Base-by-base conservation (phyloP, 164 flowering plant genomes). In the Macadamia tetraphylla region DNA sequence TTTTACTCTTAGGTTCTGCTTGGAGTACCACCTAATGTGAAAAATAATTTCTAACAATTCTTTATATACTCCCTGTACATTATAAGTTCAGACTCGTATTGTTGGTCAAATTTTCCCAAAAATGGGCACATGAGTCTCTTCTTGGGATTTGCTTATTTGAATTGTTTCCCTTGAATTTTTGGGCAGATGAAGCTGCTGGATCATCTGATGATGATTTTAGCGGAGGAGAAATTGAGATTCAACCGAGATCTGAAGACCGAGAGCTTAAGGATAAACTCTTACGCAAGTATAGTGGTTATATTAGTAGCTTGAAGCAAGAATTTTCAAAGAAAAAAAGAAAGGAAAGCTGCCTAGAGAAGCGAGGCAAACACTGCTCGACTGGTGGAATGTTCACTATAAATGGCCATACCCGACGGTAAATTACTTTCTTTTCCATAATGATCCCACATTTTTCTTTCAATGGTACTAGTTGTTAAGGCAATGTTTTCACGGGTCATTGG, bases 361-460 rank as follows among this genome's bases (percentile, higher is more conserved):
- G 9, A 80, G 85, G 67, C 86, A 83, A 73, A 72, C 70, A 23
- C 81, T 88, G 32, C 86, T 86, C 14, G 80, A 82, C 49, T 88
- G 93, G 93, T 88, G 93, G 93, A 84, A 72, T 63, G n/a, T 81
- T 64, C 90, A 88, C 71, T 78, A 80, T 66, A 86, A 84, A 66
- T 88, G 90, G 93, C 93, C 93, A 10, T 88, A 88, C 65, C 93
- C 93, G 8, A 85, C 90, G 64, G 93, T 88, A 78, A 60, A 59
- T 35, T 35, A 35, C 23, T 23, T 35, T 35, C 40, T 35, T 5
- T 35, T 2, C 40, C 40, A 35, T 35, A 5, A 35, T 5, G 40
- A 23, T 23, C 40, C 40, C 40, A 35, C 3, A 2, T 35, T 35
- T 35, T 35, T 35, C 40, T 5, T 35, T 5, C 3, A 35, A 5